These are phyloP conservation scores for Fusarium oxysporum DNA, from an alignment of 2,329 filamentous ascomycete species.

Conservation along the genomic window DNA sequence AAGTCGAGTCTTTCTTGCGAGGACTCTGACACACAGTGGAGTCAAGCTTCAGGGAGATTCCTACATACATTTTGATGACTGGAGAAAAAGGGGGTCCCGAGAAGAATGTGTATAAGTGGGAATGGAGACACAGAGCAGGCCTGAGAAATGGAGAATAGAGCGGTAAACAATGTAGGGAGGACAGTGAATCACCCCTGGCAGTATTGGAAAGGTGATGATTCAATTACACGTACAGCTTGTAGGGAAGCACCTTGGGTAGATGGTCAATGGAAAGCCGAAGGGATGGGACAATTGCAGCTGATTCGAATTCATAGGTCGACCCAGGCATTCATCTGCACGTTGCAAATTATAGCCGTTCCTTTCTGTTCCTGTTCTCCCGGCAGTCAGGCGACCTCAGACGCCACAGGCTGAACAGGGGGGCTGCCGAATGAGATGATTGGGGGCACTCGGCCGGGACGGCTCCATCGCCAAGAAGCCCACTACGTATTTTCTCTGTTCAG, in stretches of 20 bases:
- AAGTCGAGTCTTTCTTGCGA: conserved; percentile 11
- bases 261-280: not conserved
- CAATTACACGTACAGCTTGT: not conserved
- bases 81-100: conserved; percentile 18
- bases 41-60: conserved; percentile 8
- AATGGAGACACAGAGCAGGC: conserved; percentile 3
- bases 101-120: conserved; percentile 18
- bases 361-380: conserved; percentile 18
- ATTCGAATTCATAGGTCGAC: not conserved
- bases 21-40: conserved; percentile 21
- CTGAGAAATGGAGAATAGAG: conserved; percentile 5
- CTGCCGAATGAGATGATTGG: conserved; percentile 32
- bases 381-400: conserved; percentile 37
- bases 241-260: not conserved
- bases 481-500: conserved; percentile 10
- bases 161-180: conserved; percentile 20
- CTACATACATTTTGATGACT: not conserved
- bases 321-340: not conserved
- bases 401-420: conserved; percentile 26
- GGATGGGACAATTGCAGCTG: not conserved
- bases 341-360: not conserved
- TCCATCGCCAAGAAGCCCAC: conserved; percentile 30
- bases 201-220: not conserved
- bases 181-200: conserved; percentile 14
- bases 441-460: conserved; percentile 19